phyloP scores from a whole-genome alignment of 2,329 filamentous ascomycete genomes.

The Penicillium sp. region DNA sequence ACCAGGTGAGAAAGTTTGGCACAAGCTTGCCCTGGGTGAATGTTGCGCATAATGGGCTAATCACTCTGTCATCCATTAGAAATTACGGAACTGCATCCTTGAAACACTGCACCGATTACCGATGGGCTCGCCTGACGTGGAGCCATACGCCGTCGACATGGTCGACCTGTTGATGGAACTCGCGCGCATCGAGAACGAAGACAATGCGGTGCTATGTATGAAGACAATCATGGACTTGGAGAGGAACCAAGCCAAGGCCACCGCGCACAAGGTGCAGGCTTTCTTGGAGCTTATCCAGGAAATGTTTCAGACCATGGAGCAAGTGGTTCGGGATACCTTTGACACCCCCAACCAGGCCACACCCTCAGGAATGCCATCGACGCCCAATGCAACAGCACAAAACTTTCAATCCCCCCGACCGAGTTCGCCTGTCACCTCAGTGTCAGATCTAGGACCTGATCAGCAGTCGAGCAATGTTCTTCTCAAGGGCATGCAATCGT shows the following conservation, averaged over 20 bases:
- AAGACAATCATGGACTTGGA: constrained; percentile 97
- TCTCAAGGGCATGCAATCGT: constrained; percentile 92
- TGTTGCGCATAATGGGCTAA: constrained; percentile 1
- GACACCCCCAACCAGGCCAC: constrained; percentile 60
- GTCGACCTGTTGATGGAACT: constrained; percentile 84
- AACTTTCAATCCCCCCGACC: constrained; percentile 82
- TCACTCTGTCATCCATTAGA: constrained; percentile 41
- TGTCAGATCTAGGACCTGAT: constrained; percentile 71
- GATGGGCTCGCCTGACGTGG: constrained; percentile 67
- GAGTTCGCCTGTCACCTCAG: constrained; percentile 74
- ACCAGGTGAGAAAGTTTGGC: constrained; percentile 57
- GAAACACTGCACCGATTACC: constrained; percentile 88
- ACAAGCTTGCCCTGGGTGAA: neutral
- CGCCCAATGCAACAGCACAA: constrained; percentile 46
- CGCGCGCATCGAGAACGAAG: constrained; percentile 88
- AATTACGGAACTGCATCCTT: constrained; percentile 82
- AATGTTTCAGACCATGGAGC: constrained; percentile 89
- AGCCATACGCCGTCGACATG: constrained; percentile 78
- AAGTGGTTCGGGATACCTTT: constrained; percentile 88
- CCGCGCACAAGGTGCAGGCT: constrained; percentile 71
- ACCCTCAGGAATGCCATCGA: constrained; percentile 44
- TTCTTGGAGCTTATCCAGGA: constrained; percentile 90
- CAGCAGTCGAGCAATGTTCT: constrained; percentile 73
- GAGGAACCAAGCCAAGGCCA: constrained; percentile 77
- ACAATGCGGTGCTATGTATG: constrained; percentile 95